Base-by-base conservation (phyloP, 177 flowering plant genomes). In the Vitis hybrid region DNA sequence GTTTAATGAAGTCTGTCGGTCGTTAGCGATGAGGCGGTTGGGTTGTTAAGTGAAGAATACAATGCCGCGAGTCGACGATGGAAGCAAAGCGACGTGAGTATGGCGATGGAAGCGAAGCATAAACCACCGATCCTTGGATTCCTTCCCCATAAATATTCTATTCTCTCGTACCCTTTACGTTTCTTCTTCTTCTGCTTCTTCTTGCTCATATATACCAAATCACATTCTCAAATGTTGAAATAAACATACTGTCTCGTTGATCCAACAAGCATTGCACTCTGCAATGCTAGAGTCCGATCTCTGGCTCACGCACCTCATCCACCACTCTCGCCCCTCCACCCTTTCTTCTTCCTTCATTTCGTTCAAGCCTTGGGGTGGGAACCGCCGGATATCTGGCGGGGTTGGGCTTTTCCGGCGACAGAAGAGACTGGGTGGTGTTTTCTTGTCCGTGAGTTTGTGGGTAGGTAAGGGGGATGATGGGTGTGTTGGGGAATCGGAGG, bases 361-460 rank as follows among this genome's bases (percentile, higher is more conserved):
- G 11, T 60, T 69, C 14, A 52, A 66, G 49, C 54, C 60, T 54
- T 70, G 32, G 66, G 52, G 16, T 52, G 52, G 11, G 12, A 6
- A 30, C 1, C 1, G 56, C 30, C 62, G 6, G 50, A 60, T 32
- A 2, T 56, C 60, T 19, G 4, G 30, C 30, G 65, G 72, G 64
- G 64, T 60, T 68, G 60, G 35, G 24, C 3, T 64, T 60, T 59
- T 24, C 56, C 40, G 67, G 60, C 12, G 56, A 15, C 52, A 30
- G 24, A 48, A 65, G 35, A 11, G 52, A 52, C 12, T 35, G 21
- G 60, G 64, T 3, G 66, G 60, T 18, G 65, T 56, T 11, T 84
- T 84, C 62, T 70, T 78, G 78, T 81, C 83, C 50, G 69, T 84
- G 75, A 84, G 88, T 62, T 66, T 78, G 79, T 68, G 68, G 24